Conservation (phyloP, 2,329 filamentous ascomycete genomes). For the Nannizziopsis barbatae region DNA sequence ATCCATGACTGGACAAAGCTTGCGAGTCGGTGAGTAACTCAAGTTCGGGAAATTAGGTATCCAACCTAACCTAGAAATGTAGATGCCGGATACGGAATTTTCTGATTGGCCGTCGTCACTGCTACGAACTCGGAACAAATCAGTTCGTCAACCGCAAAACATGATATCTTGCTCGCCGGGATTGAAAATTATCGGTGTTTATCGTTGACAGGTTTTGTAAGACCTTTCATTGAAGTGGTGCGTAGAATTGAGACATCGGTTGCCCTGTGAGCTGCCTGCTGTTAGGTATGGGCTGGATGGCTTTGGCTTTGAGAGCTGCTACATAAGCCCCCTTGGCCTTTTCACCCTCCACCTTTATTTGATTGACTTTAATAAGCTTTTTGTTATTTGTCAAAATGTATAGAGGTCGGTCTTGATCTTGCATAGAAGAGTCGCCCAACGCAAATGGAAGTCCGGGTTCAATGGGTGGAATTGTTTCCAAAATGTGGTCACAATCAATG, state of each 20-base stretch:
- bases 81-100: conserved; percentile 28
- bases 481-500: conserved; percentile 21
- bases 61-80: conserved; percentile 1
- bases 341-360: conserved; percentile 34
- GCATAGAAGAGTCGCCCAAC: conserved; percentile 6
- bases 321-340: conserved; percentile 26
- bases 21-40: conserved; percentile 32
- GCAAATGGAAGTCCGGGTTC: conserved; percentile 31
- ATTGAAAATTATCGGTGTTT: not conserved
- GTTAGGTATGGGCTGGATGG: conserved; percentile 25
- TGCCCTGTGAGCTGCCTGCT: conserved; percentile 19
- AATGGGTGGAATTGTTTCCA: conserved; percentile 21
- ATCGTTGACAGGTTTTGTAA: not conserved
- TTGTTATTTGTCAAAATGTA: conserved; percentile 31
- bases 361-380: conserved; percentile 27
- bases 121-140: not conserved
- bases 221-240: conserved; percentile 21
- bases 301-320: conserved; percentile 32
- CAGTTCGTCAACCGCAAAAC: not conserved
- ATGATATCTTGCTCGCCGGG: not conserved
- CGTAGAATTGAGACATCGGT: conserved; percentile 22
- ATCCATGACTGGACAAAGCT: conserved; percentile 37
- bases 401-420: conserved; percentile 21
- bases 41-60: not conserved
- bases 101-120: not conserved